Evolutionary conservation across 2,329 filamentous ascomycete genomes (phyloP), one percentile per base, ranked within the genome.

Genomic region (Penicillium crustosum): DNA sequence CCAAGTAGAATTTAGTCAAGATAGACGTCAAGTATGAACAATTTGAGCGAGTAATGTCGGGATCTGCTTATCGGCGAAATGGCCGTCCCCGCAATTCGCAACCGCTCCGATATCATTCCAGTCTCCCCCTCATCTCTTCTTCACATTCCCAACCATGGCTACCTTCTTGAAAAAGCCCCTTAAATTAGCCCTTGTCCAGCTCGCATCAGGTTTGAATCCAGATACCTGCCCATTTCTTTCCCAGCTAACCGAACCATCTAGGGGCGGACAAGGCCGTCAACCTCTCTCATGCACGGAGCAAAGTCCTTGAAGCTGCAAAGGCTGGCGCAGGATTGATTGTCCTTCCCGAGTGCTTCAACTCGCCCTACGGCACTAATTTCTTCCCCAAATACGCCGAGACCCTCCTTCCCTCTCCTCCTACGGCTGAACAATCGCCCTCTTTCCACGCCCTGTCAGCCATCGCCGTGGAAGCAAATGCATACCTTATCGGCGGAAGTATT

Each of bases 291-390:
- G 93, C 94, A 13, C 88, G 90, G 57, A 81, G 83, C 43, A 93
- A 94, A 73, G 92, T 97, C 58, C 83, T 91, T 61, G 87, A 91
- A 74, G 93, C 94, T 6, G 88, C 91, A 25, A 75, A 80, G 27
- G 79, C 79, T 4, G 93, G 93, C 65, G 91, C 93, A 59, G 86
- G 89, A 57, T 86, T 99, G 59, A 88, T 97, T 64, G 91, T 97
- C 35, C 85, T 99, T 19, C 94, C 94, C 36, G 94, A 99, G 80
- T 99, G 94, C 82, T 99, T 99, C 86, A 99, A 99, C 81, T 95
- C 90, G 42, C 94, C 94, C 9, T 99, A 99, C 77, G 94, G 94
- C 65, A 92, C 87, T 65, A 83, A 91, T 70, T 93, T 88, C 81
- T 99, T 99, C 78, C 89, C 93, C 53, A 85, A 87, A 60, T 97